Conservation (phyloP, 805 yeast genomes). For the Kuraishia borneana region DNA sequence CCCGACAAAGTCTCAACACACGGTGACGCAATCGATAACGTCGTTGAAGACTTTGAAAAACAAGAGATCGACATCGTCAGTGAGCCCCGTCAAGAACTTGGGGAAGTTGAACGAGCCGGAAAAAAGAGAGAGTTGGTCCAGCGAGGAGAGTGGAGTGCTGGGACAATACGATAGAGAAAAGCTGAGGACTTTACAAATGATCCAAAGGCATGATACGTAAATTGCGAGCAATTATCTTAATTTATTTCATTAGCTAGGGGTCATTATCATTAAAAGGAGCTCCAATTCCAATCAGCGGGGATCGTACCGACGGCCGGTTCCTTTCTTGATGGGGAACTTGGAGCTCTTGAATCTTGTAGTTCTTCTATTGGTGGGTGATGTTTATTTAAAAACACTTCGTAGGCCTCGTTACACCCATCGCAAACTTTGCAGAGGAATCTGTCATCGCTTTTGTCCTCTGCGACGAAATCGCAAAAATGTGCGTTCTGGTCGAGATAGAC, state of each 20-base stretch:
- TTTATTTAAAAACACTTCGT: constrained; percentile 19
- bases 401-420: constrained; percentile 18
- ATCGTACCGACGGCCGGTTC: constrained; percentile 10
- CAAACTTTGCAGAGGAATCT: constrained; percentile 23
- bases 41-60: not conserved
- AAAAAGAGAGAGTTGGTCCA: constrained; percentile 9
- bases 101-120: constrained; percentile 6
- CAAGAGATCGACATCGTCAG: not conserved
- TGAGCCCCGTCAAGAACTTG: not conserved
- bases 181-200: constrained; percentile 31
- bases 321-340: too few relatives aligned
- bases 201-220: not conserved
- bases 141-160: constrained; percentile 27
- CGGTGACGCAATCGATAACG: not conserved
- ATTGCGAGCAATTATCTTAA: too few relatives aligned
- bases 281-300: constrained; percentile 29
- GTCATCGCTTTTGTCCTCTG: not conserved
- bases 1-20: not conserved
- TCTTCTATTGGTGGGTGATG: constrained; percentile 5
- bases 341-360: too few relatives aligned
- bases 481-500: constrained; percentile 23
- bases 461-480: constrained; percentile 18
- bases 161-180: constrained; percentile 60
- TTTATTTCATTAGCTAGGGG: not conserved
- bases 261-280: constrained; percentile 16